Evolutionary conservation across 2,329 filamentous ascomycete species (phyloP).

Genomic region (Claviceps arundinis): DNA sequence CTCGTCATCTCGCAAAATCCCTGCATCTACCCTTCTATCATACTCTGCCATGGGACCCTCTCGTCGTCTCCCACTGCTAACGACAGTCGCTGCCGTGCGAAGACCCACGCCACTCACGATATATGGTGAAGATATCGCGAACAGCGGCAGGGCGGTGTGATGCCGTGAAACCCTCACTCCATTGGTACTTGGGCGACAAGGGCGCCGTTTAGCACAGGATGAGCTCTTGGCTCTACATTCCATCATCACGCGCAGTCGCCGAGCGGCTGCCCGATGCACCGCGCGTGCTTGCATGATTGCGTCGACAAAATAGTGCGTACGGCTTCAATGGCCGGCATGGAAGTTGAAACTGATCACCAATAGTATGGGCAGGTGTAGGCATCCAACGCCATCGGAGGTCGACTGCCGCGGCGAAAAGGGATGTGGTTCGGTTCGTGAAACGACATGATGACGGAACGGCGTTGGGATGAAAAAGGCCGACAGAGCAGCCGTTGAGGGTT

Average conservation of each 20-base stretch:
- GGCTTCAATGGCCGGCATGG: background rate
- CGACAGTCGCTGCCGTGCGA: conserved; percentile 18
- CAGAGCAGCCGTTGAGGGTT: background rate
- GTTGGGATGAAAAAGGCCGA: background rate
- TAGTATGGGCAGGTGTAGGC: background rate
- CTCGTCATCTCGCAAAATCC: conserved; percentile 69
- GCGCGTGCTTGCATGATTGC: conserved; percentile 10
- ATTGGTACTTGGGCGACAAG: background rate
- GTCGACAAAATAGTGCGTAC: background rate
- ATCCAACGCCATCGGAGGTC: background rate
- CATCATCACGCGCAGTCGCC: conserved; percentile 9
- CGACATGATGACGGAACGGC: background rate
- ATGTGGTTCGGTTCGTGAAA: background rate
- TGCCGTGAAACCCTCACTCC: background rate
- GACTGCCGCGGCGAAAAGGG: background rate
- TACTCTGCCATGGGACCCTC: conserved; percentile 78
- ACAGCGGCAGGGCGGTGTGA: background rate
- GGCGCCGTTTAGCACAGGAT: background rate
- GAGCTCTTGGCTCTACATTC: conserved; percentile 3
- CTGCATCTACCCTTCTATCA: conserved; percentile 61
- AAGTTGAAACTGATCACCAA: background rate
- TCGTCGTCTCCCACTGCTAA: conserved; percentile 15
- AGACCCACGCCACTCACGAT: background rate
- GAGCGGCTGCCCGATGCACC: conserved; percentile 6
- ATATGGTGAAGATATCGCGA: background rate